phyloP scores from a whole-genome alignment of 2,329 filamentous ascomycete genomes.

The Penicillium palitans region DNA sequence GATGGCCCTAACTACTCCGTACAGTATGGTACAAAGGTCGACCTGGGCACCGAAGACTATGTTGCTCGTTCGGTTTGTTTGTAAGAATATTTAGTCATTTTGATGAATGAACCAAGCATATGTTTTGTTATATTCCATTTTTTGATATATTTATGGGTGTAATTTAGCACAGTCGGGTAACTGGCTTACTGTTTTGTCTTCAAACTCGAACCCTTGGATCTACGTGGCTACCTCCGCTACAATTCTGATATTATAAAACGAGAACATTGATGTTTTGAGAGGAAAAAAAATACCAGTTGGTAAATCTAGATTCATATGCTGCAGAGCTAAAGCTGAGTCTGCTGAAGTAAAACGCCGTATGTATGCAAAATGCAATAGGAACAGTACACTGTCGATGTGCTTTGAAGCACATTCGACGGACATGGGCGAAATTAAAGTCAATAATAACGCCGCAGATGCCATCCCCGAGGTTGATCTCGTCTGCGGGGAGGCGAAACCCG shows the following conservation, averaged over 20 bases:
- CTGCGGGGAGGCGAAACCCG: constrained; percentile 11
- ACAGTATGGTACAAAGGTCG: neutral
- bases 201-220: neutral
- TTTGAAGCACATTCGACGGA: constrained; percentile 1
- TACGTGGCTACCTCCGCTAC: neutral
- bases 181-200: neutral
- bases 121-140: no score
- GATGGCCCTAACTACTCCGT: neutral
- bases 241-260: no score
- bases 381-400: constrained; percentile 6
- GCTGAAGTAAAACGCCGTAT: constrained; percentile 12
- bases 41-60: neutral
- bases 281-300: neutral
- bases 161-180: neutral
- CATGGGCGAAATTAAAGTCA: neutral
- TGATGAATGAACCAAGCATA: no score
- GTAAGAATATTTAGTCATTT: neutral
- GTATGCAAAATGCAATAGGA: constrained; percentile 30
- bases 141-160: neutral
- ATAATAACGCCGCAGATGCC: constrained; percentile 18
- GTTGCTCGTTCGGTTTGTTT: neutral
- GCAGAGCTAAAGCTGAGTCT: constrained; percentile 2
- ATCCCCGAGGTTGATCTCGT: constrained; percentile 2
- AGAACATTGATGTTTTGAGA: neutral
- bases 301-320: constrained; percentile 3